phyloP scores from a whole-genome alignment of 495 filamentous ascomycete species.

The Trypethelium eluteriae region DNA sequence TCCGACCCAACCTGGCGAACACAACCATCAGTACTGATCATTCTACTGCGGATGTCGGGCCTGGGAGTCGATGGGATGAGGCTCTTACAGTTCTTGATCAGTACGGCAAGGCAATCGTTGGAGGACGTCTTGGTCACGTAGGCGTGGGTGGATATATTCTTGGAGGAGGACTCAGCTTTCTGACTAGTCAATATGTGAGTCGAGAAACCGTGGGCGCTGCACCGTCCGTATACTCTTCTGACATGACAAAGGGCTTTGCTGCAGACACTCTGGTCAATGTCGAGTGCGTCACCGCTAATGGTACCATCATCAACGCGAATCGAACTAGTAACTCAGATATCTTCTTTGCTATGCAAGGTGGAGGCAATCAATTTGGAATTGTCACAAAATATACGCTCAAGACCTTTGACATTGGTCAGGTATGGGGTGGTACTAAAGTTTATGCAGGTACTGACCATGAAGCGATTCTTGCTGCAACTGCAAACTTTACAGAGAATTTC shows the following conservation, averaged over 20 bases:
- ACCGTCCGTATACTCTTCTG: not conserved
- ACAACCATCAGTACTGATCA: slow-evolving; percentile 37
- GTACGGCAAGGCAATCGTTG: slow-evolving; percentile 18
- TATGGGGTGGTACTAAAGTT: slow-evolving; percentile 4
- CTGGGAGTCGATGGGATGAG: slow-evolving; percentile 25
- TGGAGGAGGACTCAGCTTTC: slow-evolving; percentile 24
- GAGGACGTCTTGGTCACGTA: slow-evolving; percentile 22
- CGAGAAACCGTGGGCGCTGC: slow-evolving; percentile 11
- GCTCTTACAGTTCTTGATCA: slow-evolving; percentile 22
- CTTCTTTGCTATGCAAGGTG: slow-evolving; percentile 36
- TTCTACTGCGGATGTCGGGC: slow-evolving; percentile 16
- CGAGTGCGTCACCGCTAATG: slow-evolving; percentile 33
- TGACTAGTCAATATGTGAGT: slow-evolving; percentile 10
- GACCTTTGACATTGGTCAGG: not conserved
- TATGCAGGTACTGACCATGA: not conserved
- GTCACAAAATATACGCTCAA: slow-evolving; percentile 31
- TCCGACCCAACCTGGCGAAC: not conserved
- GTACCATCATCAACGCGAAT: slow-evolving; percentile 33
- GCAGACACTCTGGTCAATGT: slow-evolving; percentile 32
- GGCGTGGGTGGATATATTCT: slow-evolving; percentile 28
- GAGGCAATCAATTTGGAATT: slow-evolving; percentile 36
- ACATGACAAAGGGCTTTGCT: slow-evolving; percentile 28
- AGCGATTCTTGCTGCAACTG: slow-evolving; percentile 1
- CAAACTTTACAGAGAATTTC: not conserved
- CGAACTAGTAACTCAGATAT: slow-evolving; percentile 26